Conservation (phyloP, 2,329 filamentous ascomycete species). For the Dothistroma septosporum region DNA sequence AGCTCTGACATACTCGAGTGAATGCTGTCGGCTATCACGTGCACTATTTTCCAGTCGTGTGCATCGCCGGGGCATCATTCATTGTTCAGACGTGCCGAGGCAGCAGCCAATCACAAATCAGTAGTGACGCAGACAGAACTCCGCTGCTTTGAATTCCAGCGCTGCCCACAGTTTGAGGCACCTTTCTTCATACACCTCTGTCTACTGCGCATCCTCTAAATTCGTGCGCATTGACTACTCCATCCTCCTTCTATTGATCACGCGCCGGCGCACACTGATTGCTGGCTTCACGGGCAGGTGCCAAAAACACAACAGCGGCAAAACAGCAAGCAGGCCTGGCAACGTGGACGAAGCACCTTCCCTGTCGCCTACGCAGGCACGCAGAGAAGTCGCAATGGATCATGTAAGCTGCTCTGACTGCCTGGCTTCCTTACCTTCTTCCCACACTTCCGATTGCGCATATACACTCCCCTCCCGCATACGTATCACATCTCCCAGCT, state of each 20-base stretch:
- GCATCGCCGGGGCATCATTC: not conserved
- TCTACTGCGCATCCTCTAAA: not conserved
- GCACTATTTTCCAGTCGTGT: not conserved
- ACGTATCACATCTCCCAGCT: slow-evolving; percentile 14
- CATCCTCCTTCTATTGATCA: not conserved
- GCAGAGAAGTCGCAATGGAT: not conserved
- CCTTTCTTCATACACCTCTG: not conserved
- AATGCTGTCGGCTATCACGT: not conserved
- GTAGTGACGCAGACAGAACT: not conserved
- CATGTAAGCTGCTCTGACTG: slow-evolving; percentile 10
- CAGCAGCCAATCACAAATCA: not conserved
- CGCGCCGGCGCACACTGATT: not conserved
- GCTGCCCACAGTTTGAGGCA: not conserved
- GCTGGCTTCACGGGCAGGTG: not conserved
- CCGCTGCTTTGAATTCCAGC: not conserved
- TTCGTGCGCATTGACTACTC: not conserved
- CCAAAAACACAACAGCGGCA: not conserved
- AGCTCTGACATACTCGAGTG: not conserved
- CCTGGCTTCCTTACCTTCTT: not conserved
- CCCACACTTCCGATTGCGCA: not conserved
- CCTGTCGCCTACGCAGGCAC: slow-evolving; percentile 17
- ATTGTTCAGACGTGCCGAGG: not conserved
- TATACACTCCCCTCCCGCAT: not conserved
- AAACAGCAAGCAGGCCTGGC: not conserved
- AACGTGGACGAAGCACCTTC: not conserved